A percentile compares a stretch with the other conserved stretches of the same genome.
phyloP scores from a whole-genome alignment of 2,329 filamentous ascomycete genomes.

The Verticillium alfalfae region DNA sequence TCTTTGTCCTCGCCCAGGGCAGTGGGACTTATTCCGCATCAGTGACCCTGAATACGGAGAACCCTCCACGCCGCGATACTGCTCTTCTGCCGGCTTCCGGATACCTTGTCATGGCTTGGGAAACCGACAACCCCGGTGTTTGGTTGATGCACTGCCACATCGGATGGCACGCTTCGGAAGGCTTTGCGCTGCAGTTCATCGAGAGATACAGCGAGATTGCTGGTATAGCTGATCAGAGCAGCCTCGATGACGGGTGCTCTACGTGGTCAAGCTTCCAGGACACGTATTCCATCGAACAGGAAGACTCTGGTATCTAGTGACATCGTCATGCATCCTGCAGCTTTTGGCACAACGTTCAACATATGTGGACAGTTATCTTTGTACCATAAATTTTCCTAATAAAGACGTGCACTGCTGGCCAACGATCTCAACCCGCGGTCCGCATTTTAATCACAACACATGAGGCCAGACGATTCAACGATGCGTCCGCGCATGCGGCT shows the following conservation, averaged over 20 bases:
- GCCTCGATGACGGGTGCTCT: conserved; percentile 8
- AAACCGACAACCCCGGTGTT: conserved; percentile 41
- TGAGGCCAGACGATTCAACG: too few relatives aligned
- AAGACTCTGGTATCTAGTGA: conserved; percentile 14
- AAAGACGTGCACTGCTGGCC: too few relatives aligned
- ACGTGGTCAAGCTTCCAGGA: conserved; percentile 9
- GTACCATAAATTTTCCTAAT: too few relatives aligned
- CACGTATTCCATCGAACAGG: conserved; percentile 9
- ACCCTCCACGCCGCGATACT: conserved; percentile 48
- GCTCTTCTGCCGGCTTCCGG: conserved; percentile 38
- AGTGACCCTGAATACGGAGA: conserved; percentile 17
- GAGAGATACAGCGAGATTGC: conserved; percentile 13
- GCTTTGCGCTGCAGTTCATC: conserved; percentile 17
- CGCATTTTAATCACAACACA: too few relatives aligned
- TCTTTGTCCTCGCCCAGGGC: conserved; percentile 15
- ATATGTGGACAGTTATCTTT: too few relatives aligned
- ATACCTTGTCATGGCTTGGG: conserved; percentile 43
- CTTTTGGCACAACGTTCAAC: too few relatives aligned
- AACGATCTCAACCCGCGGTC: too few relatives aligned
- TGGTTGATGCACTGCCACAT: conserved; percentile 49
- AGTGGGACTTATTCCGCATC: conserved; percentile 7
- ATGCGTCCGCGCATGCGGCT: too few relatives aligned
- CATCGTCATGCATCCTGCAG: too few relatives aligned
- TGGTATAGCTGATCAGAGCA: conserved; percentile 2
- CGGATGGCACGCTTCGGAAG: conserved; percentile 31